Evolutionary conservation across 2,329 filamentous ascomycete species (phyloP), one percentile per base, ranked within the genome.

Genomic region (Microcyclosporella mali): DNA sequence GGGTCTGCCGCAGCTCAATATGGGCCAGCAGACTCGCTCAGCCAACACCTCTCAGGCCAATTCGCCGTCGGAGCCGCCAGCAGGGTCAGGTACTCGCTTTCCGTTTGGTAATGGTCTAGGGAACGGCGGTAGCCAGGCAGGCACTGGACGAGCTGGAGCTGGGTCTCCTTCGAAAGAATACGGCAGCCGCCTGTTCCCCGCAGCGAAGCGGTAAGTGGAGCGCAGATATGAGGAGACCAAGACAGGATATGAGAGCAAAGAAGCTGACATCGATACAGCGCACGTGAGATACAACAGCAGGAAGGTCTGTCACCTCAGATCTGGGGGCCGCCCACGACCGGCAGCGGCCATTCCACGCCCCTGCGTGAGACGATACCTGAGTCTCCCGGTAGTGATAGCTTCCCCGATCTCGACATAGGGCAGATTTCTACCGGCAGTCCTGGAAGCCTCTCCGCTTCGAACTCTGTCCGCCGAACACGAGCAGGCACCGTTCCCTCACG

Each of bases 331-430:
- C 90, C 92, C 37, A 90, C 92, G 53, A 89, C 90, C 43, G 95
- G 90, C 43, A 95, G 90, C 65, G 92, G 90, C 53, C 90, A 95
- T 66, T 95, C 90, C 15, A 95, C 90, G 32, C 92, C 92, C 56
- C 78, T 98, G 39, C 87, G 92, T 60, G 92, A 97, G 71, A 95
- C 90, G 53, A 97, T 98, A 49, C 89, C 90, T 51, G 92, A 98
- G 69, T 95, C 90, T 28, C 92, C 92, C 25, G 92, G 85, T 53
- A 78, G 75, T 55, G 90, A 95, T 70, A 90, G 86, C 55, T 97
- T 97, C 58, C 89, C 92, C 45, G 89, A 95, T 66, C 88, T 95
- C 63, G 78, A 84, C 49, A 53, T 52, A 14, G 55, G 42, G n/a
- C 54, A 57, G 27, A 46, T 51, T 18, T 49, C 44, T 30, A 52